phyloP scores from a whole-genome alignment of 2,329 filamentous ascomycete genomes.

The Cladobotryum mycophilum region DNA sequence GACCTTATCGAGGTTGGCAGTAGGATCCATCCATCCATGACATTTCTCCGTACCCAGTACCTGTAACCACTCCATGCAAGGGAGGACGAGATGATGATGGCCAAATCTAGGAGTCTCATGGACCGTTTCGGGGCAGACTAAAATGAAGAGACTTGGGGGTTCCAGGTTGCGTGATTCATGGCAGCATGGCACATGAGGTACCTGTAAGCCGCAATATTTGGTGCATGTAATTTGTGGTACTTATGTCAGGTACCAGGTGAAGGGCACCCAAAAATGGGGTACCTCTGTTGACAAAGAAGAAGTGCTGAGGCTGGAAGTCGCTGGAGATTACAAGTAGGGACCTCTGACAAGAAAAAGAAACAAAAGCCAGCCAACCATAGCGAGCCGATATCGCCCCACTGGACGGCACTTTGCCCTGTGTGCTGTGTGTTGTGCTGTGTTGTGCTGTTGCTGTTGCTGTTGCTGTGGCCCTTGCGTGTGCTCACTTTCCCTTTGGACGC shows the following conservation, averaged over 20 bases:
- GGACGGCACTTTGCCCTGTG: neutral
- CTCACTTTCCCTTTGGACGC: constrained; percentile 2
- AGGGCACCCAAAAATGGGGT: neutral
- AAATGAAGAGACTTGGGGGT: neutral
- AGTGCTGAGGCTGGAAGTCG: too few species aligned
- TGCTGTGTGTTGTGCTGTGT: too few species aligned
- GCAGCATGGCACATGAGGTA: neutral
- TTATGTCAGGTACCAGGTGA: constrained; percentile 9
- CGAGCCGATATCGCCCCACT: neutral
- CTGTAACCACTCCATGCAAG: too few species aligned
- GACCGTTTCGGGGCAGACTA: neutral
- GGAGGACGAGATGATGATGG: too few species aligned
- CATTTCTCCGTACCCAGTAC: too few species aligned
- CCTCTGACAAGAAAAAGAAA: too few species aligned
- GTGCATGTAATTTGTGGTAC: neutral
- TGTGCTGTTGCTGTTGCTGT: neutral
- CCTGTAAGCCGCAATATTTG: neutral
- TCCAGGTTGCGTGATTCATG: neutral
- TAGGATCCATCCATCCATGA: too few species aligned
- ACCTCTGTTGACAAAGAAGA: too few species aligned
- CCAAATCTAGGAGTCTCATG: too few species aligned
- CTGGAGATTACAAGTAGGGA: too few species aligned
- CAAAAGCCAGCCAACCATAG: neutral
- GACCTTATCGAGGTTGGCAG: too few species aligned
- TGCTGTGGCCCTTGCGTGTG: neutral